phyloP scores from a whole-genome alignment of 2,329 filamentous ascomycete genomes.

The Taxawa tesnikishii region DNA sequence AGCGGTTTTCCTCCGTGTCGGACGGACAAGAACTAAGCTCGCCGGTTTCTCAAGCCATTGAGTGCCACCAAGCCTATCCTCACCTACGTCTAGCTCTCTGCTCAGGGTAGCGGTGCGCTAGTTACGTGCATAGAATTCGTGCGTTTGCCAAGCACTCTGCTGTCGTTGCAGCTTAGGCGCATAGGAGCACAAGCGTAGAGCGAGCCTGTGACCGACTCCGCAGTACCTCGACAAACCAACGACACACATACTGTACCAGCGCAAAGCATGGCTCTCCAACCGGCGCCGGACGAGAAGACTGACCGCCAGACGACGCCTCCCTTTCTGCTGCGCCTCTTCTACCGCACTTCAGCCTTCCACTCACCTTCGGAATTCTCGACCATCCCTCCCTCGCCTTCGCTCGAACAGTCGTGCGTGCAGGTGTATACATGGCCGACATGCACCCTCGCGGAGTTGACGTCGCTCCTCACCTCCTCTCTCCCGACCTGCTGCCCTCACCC shows the following conservation, averaged over 20 bases:
- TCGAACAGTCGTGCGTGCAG: slow-evolving; percentile 40
- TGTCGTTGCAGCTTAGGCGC: too few species aligned
- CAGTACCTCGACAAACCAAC: not conserved
- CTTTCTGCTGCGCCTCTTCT: slow-evolving; percentile 79
- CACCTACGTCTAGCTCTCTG: too few species aligned
- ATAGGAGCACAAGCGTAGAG: too few species aligned
- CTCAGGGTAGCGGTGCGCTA: too few species aligned
- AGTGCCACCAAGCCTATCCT: too few species aligned
- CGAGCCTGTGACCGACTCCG: too few species aligned
- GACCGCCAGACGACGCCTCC: slow-evolving; percentile 63
- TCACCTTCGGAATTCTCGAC: slow-evolving; percentile 58
- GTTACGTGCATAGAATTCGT: too few species aligned
- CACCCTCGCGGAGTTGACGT: slow-evolving; percentile 68
- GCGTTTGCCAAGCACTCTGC: too few species aligned
- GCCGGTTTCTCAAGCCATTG: too few species aligned
- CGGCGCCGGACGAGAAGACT: slow-evolving; percentile 29
- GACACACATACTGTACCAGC: not conserved
- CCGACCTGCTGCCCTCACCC: slow-evolving; percentile 59
- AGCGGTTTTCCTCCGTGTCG: too few species aligned
- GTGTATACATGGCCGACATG: slow-evolving; percentile 82
- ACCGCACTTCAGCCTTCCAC: slow-evolving; percentile 61
- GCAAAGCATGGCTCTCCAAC: slow-evolving; percentile 23
- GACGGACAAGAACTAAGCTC: too few species aligned
- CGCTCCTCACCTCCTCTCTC: slow-evolving; percentile 58
- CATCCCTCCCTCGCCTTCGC: slow-evolving; percentile 38